Evolutionary conservation across 306 rosid genomes (phyloP).

Genomic region (Calophaca sinica): DNA sequence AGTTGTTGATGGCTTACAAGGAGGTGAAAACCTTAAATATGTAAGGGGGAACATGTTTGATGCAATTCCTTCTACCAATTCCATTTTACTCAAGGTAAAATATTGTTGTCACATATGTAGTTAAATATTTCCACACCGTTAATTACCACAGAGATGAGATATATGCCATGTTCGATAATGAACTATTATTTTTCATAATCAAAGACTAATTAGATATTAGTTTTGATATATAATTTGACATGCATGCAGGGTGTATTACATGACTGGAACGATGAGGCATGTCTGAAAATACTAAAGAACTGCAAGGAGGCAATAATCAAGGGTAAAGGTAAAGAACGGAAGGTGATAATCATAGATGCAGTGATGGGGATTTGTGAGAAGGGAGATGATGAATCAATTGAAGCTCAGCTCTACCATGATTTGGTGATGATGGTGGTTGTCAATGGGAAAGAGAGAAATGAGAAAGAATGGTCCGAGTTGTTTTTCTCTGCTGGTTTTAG

Average conservation of each 20-base stretch:
- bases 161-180: too few species aligned
- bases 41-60: conserved; percentile 62
- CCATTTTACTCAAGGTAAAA: conserved; percentile 55
- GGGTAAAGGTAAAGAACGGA: conserved; percentile 18
- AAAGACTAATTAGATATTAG: background rate
- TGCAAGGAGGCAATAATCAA: conserved; percentile 58
- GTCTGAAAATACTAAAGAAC: conserved; percentile 53
- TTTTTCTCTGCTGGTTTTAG: conserved; percentile 44
- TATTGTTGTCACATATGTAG: too few species aligned
- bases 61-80: conserved; percentile 49
- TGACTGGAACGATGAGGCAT: conserved; percentile 59
- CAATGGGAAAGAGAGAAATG: conserved; percentile 45
- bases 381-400: conserved; percentile 37
- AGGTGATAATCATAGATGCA: conserved; percentile 61
- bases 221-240: background rate
- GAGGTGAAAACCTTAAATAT: conserved; percentile 41
- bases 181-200: background rate
- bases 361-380: conserved; percentile 36
- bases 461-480: conserved; percentile 50
- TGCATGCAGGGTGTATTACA: conserved; percentile 53
- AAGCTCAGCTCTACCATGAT: conserved; percentile 45
- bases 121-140: too few species aligned
- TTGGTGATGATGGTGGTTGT: conserved; percentile 42
- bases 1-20: conserved; percentile 53
- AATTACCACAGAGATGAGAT: too few species aligned